Base-by-base conservation (phyloP, 2,329 filamentous ascomycete species). In the Apiospora saccharicola region DNA sequence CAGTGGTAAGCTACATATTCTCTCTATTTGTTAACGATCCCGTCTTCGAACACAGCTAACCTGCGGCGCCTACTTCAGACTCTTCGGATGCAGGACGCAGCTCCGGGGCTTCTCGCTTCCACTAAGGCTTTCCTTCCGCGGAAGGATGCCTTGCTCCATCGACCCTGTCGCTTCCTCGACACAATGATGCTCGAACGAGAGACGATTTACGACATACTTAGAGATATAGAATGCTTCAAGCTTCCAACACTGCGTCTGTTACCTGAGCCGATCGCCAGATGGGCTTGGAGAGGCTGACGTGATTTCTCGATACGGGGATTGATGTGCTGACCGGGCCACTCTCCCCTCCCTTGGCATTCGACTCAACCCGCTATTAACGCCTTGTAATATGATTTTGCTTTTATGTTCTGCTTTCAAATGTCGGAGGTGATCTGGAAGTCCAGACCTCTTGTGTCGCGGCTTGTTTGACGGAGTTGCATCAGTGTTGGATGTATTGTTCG, bases 1-100 rank as follows among this genome's bases (percentile, higher is more conserved):
- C 71, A 92, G 90, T 80, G 90, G 89, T 89, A 82, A 81, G 87
- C 84, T 16, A 12, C 64, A 13, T 16, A 22, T 5, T 24, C 43
- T 22, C 24, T 68, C 26, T 71, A 67, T 53, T 72, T 73, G 51
- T 16, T 43, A 26, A 41, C 30, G 30, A 51, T 3, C 3, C 1
- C 13, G 4, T n/a, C 8, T 24, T 49, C 37, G 46, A 19, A 46
- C 7, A 12, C n/a, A 26, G 51, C 51, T 71, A 34, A 71, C 53
- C 7, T 14, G 4, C 14, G 6, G 69, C 69, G 74, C 74, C 19
- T 26, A 13, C 4, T 19, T 47, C 69, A 81, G 79, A 81, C 72
- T 81, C 80, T 12, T 81, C 80, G 37, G 79, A 81, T 64, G 77
- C 79, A 46, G 80, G 79, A 53, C 78, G 80, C 37, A 80, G 76